phyloP scores from a whole-genome alignment of 192 early-diverging fungal genomes.

The Martensiomyces pterosporus region DNA sequence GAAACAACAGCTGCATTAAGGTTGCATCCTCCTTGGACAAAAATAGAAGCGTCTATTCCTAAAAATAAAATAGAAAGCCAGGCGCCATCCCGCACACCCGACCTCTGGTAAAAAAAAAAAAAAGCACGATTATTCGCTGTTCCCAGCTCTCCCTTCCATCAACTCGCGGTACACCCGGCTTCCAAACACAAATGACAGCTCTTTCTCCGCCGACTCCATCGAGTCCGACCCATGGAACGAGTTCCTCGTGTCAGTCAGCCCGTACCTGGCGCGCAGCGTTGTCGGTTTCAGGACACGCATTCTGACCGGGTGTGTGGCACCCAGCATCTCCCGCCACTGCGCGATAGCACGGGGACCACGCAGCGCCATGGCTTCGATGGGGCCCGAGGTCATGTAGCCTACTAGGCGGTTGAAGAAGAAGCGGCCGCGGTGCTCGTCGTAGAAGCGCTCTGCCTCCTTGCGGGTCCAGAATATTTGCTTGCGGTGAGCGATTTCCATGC shows the following conservation, averaged over 20 bases:
- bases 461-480: slow-evolving; percentile 52
- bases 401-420: slow-evolving; percentile 69
- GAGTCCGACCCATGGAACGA: slow-evolving; percentile 76
- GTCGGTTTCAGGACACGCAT: slow-evolving; percentile 55
- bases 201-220: slow-evolving; percentile 51
- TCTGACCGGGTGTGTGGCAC: slow-evolving; percentile 63
- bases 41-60: too few relatives aligned
- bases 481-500: slow-evolving; percentile 39
- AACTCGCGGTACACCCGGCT: too few relatives aligned
- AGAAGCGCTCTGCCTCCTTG: slow-evolving; percentile 59
- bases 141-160: too few relatives aligned
- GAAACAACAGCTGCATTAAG: too few relatives aligned
- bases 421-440: slow-evolving; percentile 60
- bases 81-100: too few relatives aligned
- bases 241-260: slow-evolving; percentile 70
- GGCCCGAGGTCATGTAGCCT: slow-evolving; percentile 71
- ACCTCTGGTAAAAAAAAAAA: too few relatives aligned
- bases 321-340: slow-evolving; percentile 62
- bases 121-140: too few relatives aligned
- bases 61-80: too few relatives aligned
- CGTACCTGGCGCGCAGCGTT: slow-evolving; percentile 59
- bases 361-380: slow-evolving; percentile 59
- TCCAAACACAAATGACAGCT: slow-evolving; percentile 63
- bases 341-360: slow-evolving; percentile 54
- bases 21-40: too few relatives aligned